Evolutionary conservation across 2,329 filamentous ascomycete genomes (phyloP).

Genomic region (Colletotrichum sp.): DNA sequence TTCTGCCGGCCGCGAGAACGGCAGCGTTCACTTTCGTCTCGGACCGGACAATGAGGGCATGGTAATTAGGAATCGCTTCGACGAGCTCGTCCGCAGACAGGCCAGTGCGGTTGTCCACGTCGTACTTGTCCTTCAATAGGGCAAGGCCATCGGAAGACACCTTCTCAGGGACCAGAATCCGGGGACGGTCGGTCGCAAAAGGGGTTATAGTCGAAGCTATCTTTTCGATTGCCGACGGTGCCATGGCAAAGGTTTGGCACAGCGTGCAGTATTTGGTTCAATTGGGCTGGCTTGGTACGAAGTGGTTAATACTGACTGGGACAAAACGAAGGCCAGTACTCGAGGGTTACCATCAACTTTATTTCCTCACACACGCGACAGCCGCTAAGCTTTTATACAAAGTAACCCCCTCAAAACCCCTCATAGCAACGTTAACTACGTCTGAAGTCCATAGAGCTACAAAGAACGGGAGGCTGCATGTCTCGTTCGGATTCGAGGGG

Average conservation of each 20-base stretch:
- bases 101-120: slow-evolving; percentile 72
- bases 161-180: slow-evolving; percentile 79
- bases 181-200: slow-evolving; percentile 30
- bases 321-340: not conserved
- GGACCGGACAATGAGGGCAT: slow-evolving; percentile 80
- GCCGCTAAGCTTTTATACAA: slow-evolving; percentile 7
- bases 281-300: not conserved
- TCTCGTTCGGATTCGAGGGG: not conserved
- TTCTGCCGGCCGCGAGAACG: slow-evolving; percentile 69
- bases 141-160: slow-evolving; percentile 80
- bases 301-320: not conserved
- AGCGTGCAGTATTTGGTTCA: not conserved
- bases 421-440: not conserved
- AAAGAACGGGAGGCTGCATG: not conserved
- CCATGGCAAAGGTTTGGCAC: not conserved
- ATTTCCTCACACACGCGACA: not conserved
- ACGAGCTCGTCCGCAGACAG: slow-evolving; percentile 69
- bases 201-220: slow-evolving; percentile 18
- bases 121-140: slow-evolving; percentile 68
- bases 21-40: slow-evolving; percentile 80
- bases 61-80: slow-evolving; percentile 71
- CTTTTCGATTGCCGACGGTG: slow-evolving; percentile 30
- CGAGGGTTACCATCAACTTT: not conserved
- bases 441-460: not conserved
- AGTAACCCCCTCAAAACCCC: not conserved